Base-by-base conservation (phyloP, 805 yeast species). In the Candida nonsorbophila region DNA sequence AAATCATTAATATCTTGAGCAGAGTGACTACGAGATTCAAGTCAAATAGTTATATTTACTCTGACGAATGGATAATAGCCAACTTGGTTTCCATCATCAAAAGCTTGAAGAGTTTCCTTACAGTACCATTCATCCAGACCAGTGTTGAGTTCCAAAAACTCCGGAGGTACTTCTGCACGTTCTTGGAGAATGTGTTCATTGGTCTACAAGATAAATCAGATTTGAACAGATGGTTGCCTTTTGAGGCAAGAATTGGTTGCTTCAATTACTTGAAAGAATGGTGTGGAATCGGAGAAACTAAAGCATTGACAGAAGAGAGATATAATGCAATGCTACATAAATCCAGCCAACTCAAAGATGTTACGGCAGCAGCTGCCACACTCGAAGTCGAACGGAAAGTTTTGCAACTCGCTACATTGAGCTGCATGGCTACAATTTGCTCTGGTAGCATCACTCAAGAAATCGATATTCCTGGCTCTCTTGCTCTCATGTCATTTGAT, bases 261-360 rank as follows among this genome's bases (percentile, higher is more conserved):
- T 88, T 86, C 58, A 74, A 78, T 25, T 81, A 74, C 45, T 61
- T 92, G 33, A 88, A 84, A 41, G 94, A 85, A 50, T 92, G 99
- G 99, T 87, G 96, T 52, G 95, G 94, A 0, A 77, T 75, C 53
- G 97, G 97, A 3, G 79, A 74, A 29, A 64, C 77, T 14, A 68
- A 74, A 6, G 48, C 64, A 1, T 47, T 78, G 2, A 73, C 86
- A 3, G 77, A 75, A 17, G 82, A 80, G 23, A 64, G 96, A 25
- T 86, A 86, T 40, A 50, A 59, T 4, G 42, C 55, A 1, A 79
- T 79, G 76, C 65, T 75, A 11, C 62, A 61, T 23, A 62, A 55
- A 8, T 57, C 61, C 30, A 65, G 55, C 41, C 45, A 47, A 6
- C 47, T 49, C 43, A 66, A 48, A 35, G 73, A 57, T 25, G 54